These are phyloP conservation scores for Gentiana dahurica DNA, from an alignment of 257 asterid genomes.

Conservation along the genomic window DNA sequence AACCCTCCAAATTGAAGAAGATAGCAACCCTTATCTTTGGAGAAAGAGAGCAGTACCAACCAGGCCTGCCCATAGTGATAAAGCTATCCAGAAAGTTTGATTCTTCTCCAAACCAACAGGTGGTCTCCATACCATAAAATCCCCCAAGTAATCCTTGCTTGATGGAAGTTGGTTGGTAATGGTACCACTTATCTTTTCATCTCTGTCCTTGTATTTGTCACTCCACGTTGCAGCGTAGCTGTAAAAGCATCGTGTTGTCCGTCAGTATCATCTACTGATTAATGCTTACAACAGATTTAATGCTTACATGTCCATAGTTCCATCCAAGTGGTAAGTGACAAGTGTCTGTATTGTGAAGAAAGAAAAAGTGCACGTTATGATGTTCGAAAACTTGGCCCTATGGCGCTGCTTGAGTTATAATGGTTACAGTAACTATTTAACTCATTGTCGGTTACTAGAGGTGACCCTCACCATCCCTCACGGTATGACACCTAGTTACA, in stretches of 20 bases:
- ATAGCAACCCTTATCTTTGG: conserved; percentile 27
- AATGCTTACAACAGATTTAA: not conserved
- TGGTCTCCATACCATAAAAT: conserved; percentile 77
- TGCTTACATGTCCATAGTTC: too few relatives aligned
- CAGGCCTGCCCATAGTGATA: conserved; percentile 70
- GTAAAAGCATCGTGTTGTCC: conserved; percentile 5
- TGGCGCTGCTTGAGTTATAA: too few relatives aligned
- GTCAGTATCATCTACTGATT: not conserved
- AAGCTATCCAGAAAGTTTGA: conserved; percentile 63
- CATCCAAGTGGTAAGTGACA: too few relatives aligned
- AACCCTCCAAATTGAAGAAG: not conserved
- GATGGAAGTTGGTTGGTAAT: conserved; percentile 70
- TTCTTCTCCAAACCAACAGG: conserved; percentile 64
- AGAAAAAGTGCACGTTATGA: too few relatives aligned
- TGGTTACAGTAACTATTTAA: too few relatives aligned
- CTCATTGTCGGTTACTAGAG: too few relatives aligned
- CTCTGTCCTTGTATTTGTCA: conserved; percentile 78
- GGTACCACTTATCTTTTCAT: conserved; percentile 43
- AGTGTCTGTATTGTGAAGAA: too few relatives aligned
- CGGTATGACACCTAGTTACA: too few relatives aligned
- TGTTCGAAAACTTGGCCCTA: too few relatives aligned
- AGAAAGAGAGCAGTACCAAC: conserved; percentile 79
- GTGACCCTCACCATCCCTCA: too few relatives aligned
- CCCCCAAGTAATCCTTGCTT: conserved; percentile 53
- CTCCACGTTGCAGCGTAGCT: conserved; percentile 92